Evolutionary conservation across 768 basidiomycete species (phyloP), one percentile per base, ranked within the genome.

Genomic region (Phanerochaete sordida): DNA sequence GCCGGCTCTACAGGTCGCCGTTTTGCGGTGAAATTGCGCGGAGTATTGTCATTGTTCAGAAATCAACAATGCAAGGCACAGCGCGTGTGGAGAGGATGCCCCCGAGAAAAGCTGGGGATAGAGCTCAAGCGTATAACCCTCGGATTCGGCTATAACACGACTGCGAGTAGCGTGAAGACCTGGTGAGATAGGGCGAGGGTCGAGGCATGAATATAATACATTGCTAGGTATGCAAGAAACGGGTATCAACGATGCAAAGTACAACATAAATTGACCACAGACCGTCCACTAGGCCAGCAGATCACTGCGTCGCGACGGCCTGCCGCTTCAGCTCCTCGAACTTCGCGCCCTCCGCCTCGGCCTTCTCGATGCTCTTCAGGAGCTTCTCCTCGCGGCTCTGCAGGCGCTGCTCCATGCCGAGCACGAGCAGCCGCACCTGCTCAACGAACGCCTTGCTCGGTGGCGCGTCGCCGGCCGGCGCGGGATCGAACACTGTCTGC

Each of bases 331-430:
- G 56, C 49, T 74, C 68, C 61, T 88, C 84, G 58, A 80, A 88
- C 64, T 74, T 79, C 54, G 70, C 69, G n/a, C 80, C 76, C 64
- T 89, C 86, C 31, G 71, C 71, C 66, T 87, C 84, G 0, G 88
- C 90, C 26, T 77, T 77, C 66, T 83, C 80, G 19, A 89, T 74
- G 27, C 78, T 82, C 68, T 86, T 85, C 13, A 74, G 65, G 26
- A 91, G 72, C 69, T 83, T 84, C 43, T 82, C 83, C 63, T 90
- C 85, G 33, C 87, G 79, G 16, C 72, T 72, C 59, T 87, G 81
- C 61, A 90, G 75, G 57, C 87, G 79, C 66, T 90, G 84, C 59
- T 90, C 87, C 85, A 91, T 90, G 0, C 90, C 90, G 16, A 90
- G 74, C 19, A 91, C 80, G 23, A 90, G 73, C 62, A 87, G 70